A percentile compares a stretch with the other conserved stretches of the same genome.
phyloP scores from a whole-genome alignment of 1,284 basidiomycete genomes.

The Bjerkandera adusta region DNA sequence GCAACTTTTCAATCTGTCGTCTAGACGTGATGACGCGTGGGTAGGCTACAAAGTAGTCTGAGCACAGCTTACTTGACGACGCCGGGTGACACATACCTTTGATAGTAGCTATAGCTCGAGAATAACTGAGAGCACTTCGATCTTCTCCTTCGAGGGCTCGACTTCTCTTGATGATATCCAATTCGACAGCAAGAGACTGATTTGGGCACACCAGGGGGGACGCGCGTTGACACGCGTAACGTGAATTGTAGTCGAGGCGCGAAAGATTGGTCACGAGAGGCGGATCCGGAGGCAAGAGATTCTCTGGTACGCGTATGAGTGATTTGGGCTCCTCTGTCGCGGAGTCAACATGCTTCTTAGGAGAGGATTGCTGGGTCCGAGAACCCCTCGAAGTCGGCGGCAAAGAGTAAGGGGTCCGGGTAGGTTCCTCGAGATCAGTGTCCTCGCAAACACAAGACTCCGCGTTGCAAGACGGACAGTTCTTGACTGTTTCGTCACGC shows the following conservation, averaged over 20 bases:
- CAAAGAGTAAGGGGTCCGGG: constrained; percentile 6
- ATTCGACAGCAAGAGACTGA: constrained; percentile 50
- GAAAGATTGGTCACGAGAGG: constrained; percentile 23
- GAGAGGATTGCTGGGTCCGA: not conserved
- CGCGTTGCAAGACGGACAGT: constrained; percentile 40
- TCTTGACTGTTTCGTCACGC: constrained; percentile 39
- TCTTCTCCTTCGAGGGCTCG: constrained; percentile 64
- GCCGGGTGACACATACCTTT: constrained; percentile 46
- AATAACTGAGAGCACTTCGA: constrained; percentile 65
- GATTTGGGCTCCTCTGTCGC: not conserved
- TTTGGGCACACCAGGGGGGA: constrained; percentile 67
- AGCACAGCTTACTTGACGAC: too few relatives aligned
- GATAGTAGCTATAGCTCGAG: constrained; percentile 64
- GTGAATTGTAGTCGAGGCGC: constrained; percentile 37
- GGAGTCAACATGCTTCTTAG: not conserved
- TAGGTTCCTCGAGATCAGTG: constrained; percentile 10
- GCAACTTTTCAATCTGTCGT: constrained; percentile 50
- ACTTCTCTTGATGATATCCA: constrained; percentile 57
- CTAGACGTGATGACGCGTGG: constrained; percentile 48
- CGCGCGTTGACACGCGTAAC: constrained; percentile 57
- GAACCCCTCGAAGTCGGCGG: not conserved
- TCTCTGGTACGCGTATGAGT: constrained; percentile 14
- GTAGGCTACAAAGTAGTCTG: constrained; percentile 53
- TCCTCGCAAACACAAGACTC: constrained; percentile 26
- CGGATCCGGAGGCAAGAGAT: constrained; percentile 26